Conservation (phyloP, 306 rosid genomes). For the Canavalia gladiata region DNA sequence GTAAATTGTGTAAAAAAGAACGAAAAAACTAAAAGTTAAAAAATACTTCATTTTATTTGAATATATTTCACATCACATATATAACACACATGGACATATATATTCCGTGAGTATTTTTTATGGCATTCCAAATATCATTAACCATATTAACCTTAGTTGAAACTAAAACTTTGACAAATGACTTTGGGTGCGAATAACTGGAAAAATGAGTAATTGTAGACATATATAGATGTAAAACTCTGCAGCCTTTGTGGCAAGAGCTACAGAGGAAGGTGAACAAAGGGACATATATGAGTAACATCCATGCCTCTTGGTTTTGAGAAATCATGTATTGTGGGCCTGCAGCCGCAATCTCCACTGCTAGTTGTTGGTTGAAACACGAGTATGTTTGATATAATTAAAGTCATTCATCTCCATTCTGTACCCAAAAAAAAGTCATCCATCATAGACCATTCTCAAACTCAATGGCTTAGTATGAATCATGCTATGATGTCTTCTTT, state of each 20-base stretch:
- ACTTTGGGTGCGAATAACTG: background rate
- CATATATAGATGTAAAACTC: background rate
- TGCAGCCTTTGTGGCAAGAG: background rate
- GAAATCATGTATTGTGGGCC: slow-evolving; percentile 2
- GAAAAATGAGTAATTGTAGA: background rate
- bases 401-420: background rate
- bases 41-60: background rate
- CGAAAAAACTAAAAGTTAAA: background rate
- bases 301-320: background rate
- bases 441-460: background rate
- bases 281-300: background rate
- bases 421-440: background rate
- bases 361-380: slow-evolving; percentile 19
- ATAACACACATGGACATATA: background rate
- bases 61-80: background rate
- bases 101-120: too few species aligned
- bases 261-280: background rate
- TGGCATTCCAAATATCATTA: background rate
- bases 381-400: slow-evolving; percentile 12
- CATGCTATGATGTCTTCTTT: background rate
- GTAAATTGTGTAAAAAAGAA: slow-evolving; percentile 15
- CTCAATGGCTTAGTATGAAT: background rate
- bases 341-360: slow-evolving; percentile 18
- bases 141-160: background rate
- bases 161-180: background rate